Conservation (phyloP, 1,139 yeast genomes). For the Candida pseudocylindracea region DNA sequence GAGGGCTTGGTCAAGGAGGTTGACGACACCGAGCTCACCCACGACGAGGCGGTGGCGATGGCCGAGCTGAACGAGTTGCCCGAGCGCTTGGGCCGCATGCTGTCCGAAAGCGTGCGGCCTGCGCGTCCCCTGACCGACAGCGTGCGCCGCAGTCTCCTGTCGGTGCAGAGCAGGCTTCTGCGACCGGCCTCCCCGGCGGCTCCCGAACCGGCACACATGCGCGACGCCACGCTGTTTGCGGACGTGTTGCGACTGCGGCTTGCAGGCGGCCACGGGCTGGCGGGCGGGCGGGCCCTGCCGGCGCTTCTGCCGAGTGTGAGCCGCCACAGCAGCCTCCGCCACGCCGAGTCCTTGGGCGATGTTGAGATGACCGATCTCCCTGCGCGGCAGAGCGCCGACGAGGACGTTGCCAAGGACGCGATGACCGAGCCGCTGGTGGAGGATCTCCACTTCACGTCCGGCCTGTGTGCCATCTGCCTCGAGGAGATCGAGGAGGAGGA, state of each 20-base stretch:
- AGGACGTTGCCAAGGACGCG: too few relatives aligned
- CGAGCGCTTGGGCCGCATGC: too few relatives aligned
- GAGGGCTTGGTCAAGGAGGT: constrained; percentile 1
- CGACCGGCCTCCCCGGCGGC: too few relatives aligned
- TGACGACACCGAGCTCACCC: not conserved
- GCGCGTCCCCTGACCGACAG: too few relatives aligned
- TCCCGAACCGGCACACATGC: not conserved
- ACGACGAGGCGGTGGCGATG: constrained; percentile 1
- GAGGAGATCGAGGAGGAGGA: constrained; percentile 44
- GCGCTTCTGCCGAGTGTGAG: too few relatives aligned
- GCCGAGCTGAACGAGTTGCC: constrained; percentile 1
- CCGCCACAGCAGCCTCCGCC: too few relatives aligned
- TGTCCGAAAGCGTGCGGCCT: not conserved
- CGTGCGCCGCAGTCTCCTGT: too few relatives aligned
- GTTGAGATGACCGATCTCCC: not conserved
- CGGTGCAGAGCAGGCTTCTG: too few relatives aligned
- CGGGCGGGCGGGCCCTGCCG: too few relatives aligned
- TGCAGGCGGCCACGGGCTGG: too few relatives aligned
- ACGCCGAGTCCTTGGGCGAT: not conserved
- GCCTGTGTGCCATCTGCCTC: constrained; percentile 65
- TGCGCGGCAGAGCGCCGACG: not conserved
- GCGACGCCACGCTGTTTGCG: too few relatives aligned
- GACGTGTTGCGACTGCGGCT: too few relatives aligned
- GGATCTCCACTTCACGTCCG: constrained; percentile 37
- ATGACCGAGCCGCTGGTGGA: not conserved